Evolutionary conservation across 2,329 filamentous ascomycete genomes (phyloP), one percentile per base, ranked within the genome.

Genomic region (Keithomyces neogunnii): DNA sequence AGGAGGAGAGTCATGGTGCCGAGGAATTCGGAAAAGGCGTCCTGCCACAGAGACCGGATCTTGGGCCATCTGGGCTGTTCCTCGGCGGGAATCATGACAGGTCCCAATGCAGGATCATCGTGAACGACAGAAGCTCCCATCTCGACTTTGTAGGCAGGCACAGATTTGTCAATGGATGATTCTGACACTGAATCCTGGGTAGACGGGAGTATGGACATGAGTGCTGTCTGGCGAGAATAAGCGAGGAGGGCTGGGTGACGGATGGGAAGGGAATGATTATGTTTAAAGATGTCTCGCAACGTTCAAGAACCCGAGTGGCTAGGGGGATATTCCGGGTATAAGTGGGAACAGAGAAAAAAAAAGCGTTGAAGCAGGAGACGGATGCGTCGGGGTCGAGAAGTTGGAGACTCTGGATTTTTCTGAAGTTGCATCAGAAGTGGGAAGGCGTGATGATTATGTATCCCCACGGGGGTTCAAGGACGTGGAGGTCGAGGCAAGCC

Each of bases 1-100:
- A 88, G 67, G 53, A 88, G 72, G 55, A 88, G 66, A 50, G 85
- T 75, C 69, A 88, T 82, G 10, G 80, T 84, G 6, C 83, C 84
- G 47, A 84, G 76, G 66, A 87, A 86, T 57, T 88, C 83, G 1
- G 81, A 80, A 56, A 86, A 80, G 1, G 76, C 76, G 55, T 86
- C 82, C 53, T 76, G 73, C 38, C 78, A 69, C 31, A 66, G 58
- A 26, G 71, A 66, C 43, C 82, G 73, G 31, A 81, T 65, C 39
- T 69, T 71, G 46, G 69, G 75, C 84, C 83, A 86, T 19, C 53
- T 53, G 13, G 63, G 61, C 51, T 61, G 51, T 47, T 65, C 59
- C 45, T 62, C 59, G 55, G 38, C 53, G 50, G n/a, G 55, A 49
- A 36, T 48, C 36, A 54, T 44, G 9, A 57, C 55, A 46, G 48